A percentile compares a stretch with the other conserved stretches of the same genome.
These are phyloP conservation scores for Pseudopyricularia cyperi DNA, from an alignment of 2,329 filamentous ascomycete genomes.

Conservation along the genomic window DNA sequence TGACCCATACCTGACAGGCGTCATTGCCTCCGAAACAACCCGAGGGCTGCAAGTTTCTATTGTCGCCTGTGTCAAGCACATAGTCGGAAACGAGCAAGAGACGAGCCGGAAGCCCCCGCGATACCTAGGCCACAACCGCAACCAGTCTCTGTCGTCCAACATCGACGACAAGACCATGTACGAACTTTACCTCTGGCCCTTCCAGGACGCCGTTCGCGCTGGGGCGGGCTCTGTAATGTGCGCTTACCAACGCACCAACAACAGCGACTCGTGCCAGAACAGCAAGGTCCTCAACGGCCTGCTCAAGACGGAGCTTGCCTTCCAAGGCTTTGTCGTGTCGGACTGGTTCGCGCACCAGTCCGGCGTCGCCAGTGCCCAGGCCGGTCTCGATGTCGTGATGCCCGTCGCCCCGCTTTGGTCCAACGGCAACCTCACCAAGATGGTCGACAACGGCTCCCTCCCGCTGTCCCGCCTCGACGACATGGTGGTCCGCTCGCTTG, in stretches of 20 bases:
- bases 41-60: conserved; percentile 44
- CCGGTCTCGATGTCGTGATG: conserved; percentile 63
- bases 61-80: conserved; percentile 33
- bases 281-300: conserved; percentile 53
- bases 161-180: conserved; percentile 49
- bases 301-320: conserved; percentile 48
- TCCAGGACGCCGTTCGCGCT: conserved; percentile 38
- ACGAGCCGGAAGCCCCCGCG: not conserved
- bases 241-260: conserved; percentile 60
- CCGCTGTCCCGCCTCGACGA: conserved; percentile 47
- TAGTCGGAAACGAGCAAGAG: conserved; percentile 19
- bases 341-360: conserved; percentile 40
- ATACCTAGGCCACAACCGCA: conserved; percentile 8
- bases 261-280: conserved; percentile 59
- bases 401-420: conserved; percentile 31
- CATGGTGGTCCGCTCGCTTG: conserved; percentile 56
- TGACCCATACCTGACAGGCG: conserved; percentile 26
- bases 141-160: conserved; percentile 26
- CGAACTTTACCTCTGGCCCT: conserved; percentile 49
- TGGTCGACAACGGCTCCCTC: conserved; percentile 48
- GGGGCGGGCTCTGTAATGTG: conserved; percentile 45
- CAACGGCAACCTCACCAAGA: conserved; percentile 36
- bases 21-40: conserved; percentile 50
- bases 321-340: conserved; percentile 16
- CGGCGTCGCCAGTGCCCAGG: conserved; percentile 44